Conservation (phyloP, 306 rosid species). For the Prunus fruticosa region DNA sequence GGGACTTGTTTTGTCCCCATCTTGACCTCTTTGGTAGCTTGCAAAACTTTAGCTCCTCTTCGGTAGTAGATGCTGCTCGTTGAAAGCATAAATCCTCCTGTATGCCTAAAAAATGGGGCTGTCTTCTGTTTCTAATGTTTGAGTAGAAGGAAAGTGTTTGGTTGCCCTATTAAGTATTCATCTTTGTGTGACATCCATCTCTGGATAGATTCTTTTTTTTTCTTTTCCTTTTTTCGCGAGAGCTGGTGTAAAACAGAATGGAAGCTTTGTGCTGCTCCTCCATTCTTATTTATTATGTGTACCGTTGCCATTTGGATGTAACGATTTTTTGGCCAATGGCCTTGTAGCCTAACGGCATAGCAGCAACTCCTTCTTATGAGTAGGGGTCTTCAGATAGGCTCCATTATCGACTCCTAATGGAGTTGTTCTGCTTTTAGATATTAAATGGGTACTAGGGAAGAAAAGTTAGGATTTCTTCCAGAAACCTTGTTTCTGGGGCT, state of each 20-base stretch:
- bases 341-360: not conserved
- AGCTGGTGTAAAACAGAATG: not conserved
- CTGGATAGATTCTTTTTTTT: not conserved
- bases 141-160: not conserved
- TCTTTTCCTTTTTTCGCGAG: not conserved
- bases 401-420: not conserved
- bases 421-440: not conserved
- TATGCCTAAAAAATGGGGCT: not conserved
- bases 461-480: not conserved
- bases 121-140: not conserved
- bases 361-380: not conserved
- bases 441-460: slow-evolving; percentile 5
- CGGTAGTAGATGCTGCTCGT: not conserved
- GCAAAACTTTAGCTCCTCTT: not conserved
- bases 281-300: not conserved
- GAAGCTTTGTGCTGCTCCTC: not conserved
- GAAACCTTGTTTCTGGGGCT: not conserved
- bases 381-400: not conserved
- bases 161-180: not conserved
- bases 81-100: not conserved
- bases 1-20: not conserved
- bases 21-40: not conserved
- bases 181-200: not conserved
- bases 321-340: not conserved
- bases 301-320: not conserved